Evolutionary conservation across 2,329 filamentous ascomycete genomes (phyloP).

Genomic region (Cryoendolithus antarcticus): DNA sequence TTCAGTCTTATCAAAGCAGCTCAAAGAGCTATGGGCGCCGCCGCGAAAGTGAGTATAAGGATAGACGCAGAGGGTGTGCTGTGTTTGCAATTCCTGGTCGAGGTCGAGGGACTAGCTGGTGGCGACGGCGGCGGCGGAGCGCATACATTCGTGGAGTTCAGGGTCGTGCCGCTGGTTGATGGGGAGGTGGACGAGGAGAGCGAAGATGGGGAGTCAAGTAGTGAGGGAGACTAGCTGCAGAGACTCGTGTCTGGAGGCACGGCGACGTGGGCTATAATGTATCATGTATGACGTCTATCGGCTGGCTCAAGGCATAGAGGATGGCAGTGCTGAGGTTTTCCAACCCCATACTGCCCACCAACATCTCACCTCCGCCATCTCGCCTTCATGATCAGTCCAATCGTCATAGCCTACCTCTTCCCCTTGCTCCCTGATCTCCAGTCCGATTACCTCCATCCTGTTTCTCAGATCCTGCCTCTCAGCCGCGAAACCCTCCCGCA

Average conservation of each 20-base stretch:
- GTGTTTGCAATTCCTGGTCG: constrained; percentile 92
- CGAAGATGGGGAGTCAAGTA: constrained; percentile 11
- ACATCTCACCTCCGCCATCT: constrained; percentile 43
- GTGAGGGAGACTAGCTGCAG: no score
- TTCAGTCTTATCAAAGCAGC: constrained; percentile 79
- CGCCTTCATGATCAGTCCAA: constrained; percentile 48
- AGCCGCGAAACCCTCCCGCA: constrained; percentile 56
- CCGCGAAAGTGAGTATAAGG: constrained; percentile 82
- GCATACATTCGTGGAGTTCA: constrained; percentile 68
- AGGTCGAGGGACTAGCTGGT: constrained; percentile 45
- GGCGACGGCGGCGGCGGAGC: constrained; percentile 17
- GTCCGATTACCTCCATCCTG: constrained; percentile 45
- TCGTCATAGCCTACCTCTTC: constrained; percentile 58
- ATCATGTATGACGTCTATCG: no score
- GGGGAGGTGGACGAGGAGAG: constrained; percentile 42
- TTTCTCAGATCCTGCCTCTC: constrained; percentile 53
- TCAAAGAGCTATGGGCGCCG: constrained; percentile 80
- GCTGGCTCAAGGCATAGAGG: no score
- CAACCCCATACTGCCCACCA: constrained; percentile 54
- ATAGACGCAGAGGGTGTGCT: constrained; percentile 82
- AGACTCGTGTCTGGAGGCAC: no score
- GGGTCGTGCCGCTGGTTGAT: constrained; percentile 61
- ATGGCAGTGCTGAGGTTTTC: no score
- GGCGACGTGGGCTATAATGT: no score
- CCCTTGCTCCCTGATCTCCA: constrained; percentile 46